Base-by-base conservation (phyloP, 2,329 filamentous ascomycete species). In the Xylaria multiplex region DNA sequence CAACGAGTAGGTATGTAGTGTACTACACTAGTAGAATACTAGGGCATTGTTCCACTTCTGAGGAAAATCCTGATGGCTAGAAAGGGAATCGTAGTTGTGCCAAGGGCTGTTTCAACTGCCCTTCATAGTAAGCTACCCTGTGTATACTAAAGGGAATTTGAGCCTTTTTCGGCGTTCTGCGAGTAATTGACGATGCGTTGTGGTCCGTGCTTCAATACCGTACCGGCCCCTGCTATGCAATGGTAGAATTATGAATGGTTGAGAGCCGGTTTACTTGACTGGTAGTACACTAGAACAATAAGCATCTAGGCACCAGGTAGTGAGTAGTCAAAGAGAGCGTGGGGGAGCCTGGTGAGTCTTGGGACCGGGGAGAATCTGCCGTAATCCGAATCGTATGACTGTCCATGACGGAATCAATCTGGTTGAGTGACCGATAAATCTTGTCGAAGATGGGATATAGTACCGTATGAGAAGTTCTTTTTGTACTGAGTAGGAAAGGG, bases 91-190 rank as follows among this genome's bases (percentile, higher is more conserved):
- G 30, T 30, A 37, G 37, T 59, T 50, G 59, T 37, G 64, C 59
- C 49, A 66, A 59, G 64, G 24, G 46, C 27, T 40, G 52, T 67
- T 61, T 64, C 50, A 60, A 67, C 64, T 67, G 60, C 64, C 64
- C 45, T 67, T 67, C 55, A 67, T 22, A 67, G 64, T 67, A 67
- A 66, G 64, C 64, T 59, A 57, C 43, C 30, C 50, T 27, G 50
- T 42, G 46, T 57, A 52, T 14, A 37, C 27, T 56, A 22, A 32
- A 54, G 24, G 45, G 49, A 60, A 55, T 59, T 62, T 49, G 48
- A 52, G 64, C 43, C 53, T 27, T 58, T 55, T 63, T 59, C 42
- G 57, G 57, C 57, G 24, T 53, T 32, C 57, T 65, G 58, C 58
- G 48, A 59, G 64, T 62, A 48, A 49, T 65, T 37, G 52, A 56